These are phyloP conservation scores for Ichthyophthirius multifiliis DNA, from an alignment of 169 alveolate genomes.

Conservation along the genomic window DNA sequence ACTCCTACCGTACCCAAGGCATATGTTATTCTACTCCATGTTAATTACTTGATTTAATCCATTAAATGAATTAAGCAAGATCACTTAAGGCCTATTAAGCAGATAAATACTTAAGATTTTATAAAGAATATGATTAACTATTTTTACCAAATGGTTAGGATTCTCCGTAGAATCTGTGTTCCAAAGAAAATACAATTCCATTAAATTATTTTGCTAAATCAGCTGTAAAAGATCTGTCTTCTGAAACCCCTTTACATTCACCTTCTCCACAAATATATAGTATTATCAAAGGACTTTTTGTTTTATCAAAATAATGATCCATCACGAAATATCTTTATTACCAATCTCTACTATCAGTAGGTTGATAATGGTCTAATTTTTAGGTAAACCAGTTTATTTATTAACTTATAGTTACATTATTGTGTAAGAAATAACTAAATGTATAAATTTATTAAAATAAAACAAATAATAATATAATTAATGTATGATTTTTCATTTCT, in stretches of 20 bases:
- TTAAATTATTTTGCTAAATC: slow-evolving; percentile 22
- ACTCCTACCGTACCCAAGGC: slow-evolving; percentile 33
- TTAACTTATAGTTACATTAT: too few relatives aligned
- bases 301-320: slow-evolving; percentile 1
- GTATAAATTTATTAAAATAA: too few relatives aligned
- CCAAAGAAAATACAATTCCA: slow-evolving; percentile 27
- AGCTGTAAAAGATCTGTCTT: slow-evolving; percentile 16
- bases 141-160: slow-evolving; percentile 40
- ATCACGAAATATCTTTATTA: slow-evolving; percentile 6
- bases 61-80: slow-evolving; percentile 20
- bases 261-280: slow-evolving; percentile 47
- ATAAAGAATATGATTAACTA: slow-evolving; percentile 10
- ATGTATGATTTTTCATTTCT: too few relatives aligned
- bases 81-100: slow-evolving; percentile 33
- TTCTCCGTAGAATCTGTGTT: slow-evolving; percentile 44
- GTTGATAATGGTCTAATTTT: slow-evolving; percentile 33
- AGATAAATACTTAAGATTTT: slow-evolving; percentile 3
- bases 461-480: too few relatives aligned
- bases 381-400: too few relatives aligned
- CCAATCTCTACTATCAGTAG: slow-evolving; percentile 1
- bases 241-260: slow-evolving; percentile 27
- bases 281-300: slow-evolving; percentile 4
- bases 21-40: background rate
- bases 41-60: background rate
- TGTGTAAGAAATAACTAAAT: too few relatives aligned